phyloP scores from a whole-genome alignment of 2,329 filamentous ascomycete species.

The Nigrograna mackinnonii region DNA sequence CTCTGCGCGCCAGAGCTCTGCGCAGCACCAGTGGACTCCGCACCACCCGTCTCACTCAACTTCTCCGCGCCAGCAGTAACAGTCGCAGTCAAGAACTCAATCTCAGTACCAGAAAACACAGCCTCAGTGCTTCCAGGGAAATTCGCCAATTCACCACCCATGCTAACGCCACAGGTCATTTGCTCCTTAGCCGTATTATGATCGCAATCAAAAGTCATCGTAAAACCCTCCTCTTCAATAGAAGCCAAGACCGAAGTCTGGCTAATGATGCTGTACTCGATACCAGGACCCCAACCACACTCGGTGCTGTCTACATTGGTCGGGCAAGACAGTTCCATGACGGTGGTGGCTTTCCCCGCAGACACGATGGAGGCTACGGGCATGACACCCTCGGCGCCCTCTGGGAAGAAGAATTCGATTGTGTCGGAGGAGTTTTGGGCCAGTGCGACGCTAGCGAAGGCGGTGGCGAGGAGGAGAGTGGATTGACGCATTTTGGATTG shows the following conservation, averaged over 20 bases:
- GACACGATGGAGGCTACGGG: constrained; percentile 8
- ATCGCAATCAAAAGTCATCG: constrained; percentile 30
- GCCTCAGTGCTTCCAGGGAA: constrained; percentile 1
- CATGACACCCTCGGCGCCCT: constrained; percentile 3
- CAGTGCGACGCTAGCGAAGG: constrained; percentile 3
- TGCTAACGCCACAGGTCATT: constrained; percentile 28
- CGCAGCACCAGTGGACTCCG: background rate
- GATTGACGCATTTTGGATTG: constrained; percentile 7
- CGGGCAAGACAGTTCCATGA: constrained; percentile 8
- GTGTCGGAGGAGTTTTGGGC: constrained; percentile 4
- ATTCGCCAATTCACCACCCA: constrained; percentile 6
- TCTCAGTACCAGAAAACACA: background rate
- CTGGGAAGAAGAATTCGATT: constrained; percentile 12
- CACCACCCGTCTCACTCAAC: constrained; percentile 4
- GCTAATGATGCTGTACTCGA: constrained; percentile 20
- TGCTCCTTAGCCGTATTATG: constrained; percentile 20
- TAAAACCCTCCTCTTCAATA: constrained; percentile 15
- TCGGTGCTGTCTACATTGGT: constrained; percentile 8
- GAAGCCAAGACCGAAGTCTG: constrained; percentile 22
- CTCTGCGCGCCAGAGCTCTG: constrained; percentile 4
- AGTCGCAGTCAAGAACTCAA: constrained; percentile 2
- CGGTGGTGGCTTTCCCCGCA: constrained; percentile 8
- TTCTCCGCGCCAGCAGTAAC: constrained; percentile 6
- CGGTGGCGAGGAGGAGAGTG: constrained; percentile 4
- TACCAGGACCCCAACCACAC: constrained; percentile 29